Evolutionary conservation across 306 rosid species (phyloP), one percentile per base, ranked within the genome.

Genomic region (Trifolium fragiferum): DNA sequence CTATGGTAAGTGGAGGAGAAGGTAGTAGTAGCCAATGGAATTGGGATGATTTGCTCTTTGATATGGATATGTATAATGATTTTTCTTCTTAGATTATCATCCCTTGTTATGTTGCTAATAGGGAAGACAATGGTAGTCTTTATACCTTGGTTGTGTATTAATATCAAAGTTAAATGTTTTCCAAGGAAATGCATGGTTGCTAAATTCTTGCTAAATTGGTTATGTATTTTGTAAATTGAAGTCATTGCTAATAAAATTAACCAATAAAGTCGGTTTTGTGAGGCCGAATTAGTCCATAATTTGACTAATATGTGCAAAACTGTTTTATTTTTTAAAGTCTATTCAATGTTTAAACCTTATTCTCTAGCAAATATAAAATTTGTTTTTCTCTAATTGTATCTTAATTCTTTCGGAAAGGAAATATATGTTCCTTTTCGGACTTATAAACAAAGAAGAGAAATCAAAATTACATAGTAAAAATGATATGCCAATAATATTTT

Each of bases 21-120:
- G 71, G 76, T 20, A 55, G 70, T 32, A 55, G 58, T 68, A 78
- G 35, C 38, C 83, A 82, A 61, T 75, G 86, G 87, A 87, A 80
- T 69, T 86, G 89, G 93, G 86, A 85, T 79, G 86, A 86, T 76
- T 82, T 82, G 37, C 66, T 84, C 73, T 71, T 83, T 15, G 90
- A 84, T 50, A 70, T 81, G 76, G 90, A 86, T 58, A 25, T 82
- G 41, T 86, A 82, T 74, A 77, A 81, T 50, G 81, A 70, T 21
- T 81, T 75, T 76, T 43, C 68, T 60, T 58, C 72, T 69, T 74
- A 80, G 53, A 51, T 69, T 50, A 25, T 68, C 44, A 10, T 35
- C 63, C 19, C 53, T 44, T 35, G 13, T 37, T 37, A 38, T 44
- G 33, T 33, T 66, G 10, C n/a, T 49, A 11, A 7, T 65, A 32